These are phyloP conservation scores for Populus trichocarpa DNA, from an alignment of 441 rosid species.

Conservation along the genomic window DNA sequence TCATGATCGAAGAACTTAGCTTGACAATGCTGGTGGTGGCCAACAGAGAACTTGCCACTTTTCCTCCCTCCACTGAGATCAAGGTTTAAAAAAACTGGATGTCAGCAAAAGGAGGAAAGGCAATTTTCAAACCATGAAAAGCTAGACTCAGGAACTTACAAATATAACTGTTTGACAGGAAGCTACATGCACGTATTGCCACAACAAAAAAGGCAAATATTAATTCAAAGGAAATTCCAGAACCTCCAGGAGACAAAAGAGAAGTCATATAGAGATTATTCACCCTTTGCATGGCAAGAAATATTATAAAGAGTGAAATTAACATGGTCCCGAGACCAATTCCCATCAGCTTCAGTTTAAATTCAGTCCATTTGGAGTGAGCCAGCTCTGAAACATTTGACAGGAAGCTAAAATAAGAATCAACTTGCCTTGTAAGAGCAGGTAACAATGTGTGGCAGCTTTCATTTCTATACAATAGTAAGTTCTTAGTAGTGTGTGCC, in stretches of 20 bases:
- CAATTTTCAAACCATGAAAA: constrained; percentile 1
- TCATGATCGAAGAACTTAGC: constrained; percentile 59
- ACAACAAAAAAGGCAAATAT: constrained; percentile 46
- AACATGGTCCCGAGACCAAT: constrained; percentile 68
- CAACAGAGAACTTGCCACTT: constrained; percentile 86
- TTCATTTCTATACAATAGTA: constrained; percentile 27
- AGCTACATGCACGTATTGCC: constrained; percentile 77
- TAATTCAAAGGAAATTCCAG: constrained; percentile 41
- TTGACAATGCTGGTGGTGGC: constrained; percentile 78
- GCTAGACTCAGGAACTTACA: constrained; percentile 51
- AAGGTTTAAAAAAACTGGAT: constrained; percentile 14
- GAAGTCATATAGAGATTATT: constrained; percentile 22
- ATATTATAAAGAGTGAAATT: constrained; percentile 49
- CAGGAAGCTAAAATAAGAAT: constrained; percentile 62
- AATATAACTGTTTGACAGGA: constrained; percentile 91
- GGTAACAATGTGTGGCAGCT: constrained; percentile 31
- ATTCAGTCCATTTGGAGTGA: constrained; percentile 96
- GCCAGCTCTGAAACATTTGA: constrained; percentile 76
- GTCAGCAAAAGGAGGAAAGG: constrained; percentile 15
- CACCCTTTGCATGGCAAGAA: constrained; percentile 41
- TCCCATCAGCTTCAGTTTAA: constrained; percentile 76
- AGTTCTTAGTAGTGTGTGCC: constrained; percentile 40
- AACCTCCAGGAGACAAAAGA: constrained; percentile 32
- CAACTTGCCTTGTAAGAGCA: constrained; percentile 44
- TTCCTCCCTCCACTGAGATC: constrained; percentile 91